phyloP scores from a whole-genome alignment of 2,329 filamentous ascomycete species.

The Cladophialophora bantiana region DNA sequence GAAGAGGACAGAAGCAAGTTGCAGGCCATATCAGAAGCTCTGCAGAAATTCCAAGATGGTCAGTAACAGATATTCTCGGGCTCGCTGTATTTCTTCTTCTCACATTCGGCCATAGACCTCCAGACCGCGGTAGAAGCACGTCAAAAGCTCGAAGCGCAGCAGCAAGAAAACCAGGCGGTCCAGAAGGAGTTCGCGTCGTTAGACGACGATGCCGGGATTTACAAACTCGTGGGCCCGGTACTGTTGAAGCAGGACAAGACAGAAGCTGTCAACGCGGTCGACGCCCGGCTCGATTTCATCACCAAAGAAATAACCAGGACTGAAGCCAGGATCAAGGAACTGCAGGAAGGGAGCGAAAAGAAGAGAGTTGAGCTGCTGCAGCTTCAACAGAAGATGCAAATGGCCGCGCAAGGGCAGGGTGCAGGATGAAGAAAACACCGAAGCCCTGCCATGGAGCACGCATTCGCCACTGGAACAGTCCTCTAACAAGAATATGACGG shows the following conservation, averaged over 20 bases:
- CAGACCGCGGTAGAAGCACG: constrained; percentile 76
- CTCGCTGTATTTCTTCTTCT: neutral
- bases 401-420: constrained; percentile 37
- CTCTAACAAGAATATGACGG: neutral
- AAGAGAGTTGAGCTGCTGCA: constrained; percentile 67
- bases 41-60: constrained; percentile 86
- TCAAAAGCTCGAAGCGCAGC: constrained; percentile 90
- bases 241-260: constrained; percentile 91
- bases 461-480: neutral
- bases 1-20: constrained; percentile 73
- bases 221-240: constrained; percentile 93
- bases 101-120: constrained; percentile 67
- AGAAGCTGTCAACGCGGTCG: constrained; percentile 89
- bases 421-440: constrained; percentile 26
- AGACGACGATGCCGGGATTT: constrained; percentile 84
- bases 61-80: constrained; percentile 34
- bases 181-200: constrained; percentile 80
- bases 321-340: constrained; percentile 69
- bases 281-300: constrained; percentile 90
- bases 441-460: neutral
- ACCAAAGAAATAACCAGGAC: constrained; percentile 82
- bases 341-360: constrained; percentile 69
- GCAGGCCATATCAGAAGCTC: constrained; percentile 85
- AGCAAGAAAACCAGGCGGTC: constrained; percentile 89
- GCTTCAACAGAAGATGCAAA: constrained; percentile 40